Evolutionary conservation across 1,284 basidiomycete genomes (phyloP).

Genomic region (Phlebopus sp.): DNA sequence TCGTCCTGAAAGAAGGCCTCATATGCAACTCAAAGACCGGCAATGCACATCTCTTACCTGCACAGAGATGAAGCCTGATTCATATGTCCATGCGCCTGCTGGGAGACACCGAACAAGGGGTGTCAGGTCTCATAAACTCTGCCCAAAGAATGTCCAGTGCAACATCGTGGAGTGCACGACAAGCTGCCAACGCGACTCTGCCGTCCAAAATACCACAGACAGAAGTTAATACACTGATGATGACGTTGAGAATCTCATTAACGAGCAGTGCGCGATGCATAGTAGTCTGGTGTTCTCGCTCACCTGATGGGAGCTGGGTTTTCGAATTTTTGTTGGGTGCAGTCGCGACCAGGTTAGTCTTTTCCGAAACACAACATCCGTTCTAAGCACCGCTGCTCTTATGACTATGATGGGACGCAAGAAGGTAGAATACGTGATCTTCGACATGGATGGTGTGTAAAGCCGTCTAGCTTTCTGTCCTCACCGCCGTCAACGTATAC

Average conservation of each 20-base stretch:
- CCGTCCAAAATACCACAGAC: too few species aligned
- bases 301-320: too few species aligned
- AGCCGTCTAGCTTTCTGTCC: not conserved
- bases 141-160: constrained; percentile 1
- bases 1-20: not conserved
- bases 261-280: not conserved
- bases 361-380: too few species aligned
- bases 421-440: constrained; percentile 67
- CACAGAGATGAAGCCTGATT: not conserved
- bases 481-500: not conserved
- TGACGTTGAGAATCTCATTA: not conserved
- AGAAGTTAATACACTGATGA: too few species aligned
- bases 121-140: not conserved
- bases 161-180: not conserved
- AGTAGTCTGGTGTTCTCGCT: too few species aligned
- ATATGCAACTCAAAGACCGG: not conserved
- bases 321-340: too few species aligned
- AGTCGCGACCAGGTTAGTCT: too few species aligned
- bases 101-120: not conserved
- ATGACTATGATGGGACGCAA: constrained; percentile 21
- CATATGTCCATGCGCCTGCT: not conserved
- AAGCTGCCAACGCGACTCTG: not conserved
- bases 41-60: not conserved
- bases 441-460: constrained; percentile 74
- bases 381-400: too few species aligned